Evolutionary conservation across 1,284 basidiomycete species (phyloP), one percentile per base, ranked within the genome.

Genomic region (Papiliotrema flavescens): DNA sequence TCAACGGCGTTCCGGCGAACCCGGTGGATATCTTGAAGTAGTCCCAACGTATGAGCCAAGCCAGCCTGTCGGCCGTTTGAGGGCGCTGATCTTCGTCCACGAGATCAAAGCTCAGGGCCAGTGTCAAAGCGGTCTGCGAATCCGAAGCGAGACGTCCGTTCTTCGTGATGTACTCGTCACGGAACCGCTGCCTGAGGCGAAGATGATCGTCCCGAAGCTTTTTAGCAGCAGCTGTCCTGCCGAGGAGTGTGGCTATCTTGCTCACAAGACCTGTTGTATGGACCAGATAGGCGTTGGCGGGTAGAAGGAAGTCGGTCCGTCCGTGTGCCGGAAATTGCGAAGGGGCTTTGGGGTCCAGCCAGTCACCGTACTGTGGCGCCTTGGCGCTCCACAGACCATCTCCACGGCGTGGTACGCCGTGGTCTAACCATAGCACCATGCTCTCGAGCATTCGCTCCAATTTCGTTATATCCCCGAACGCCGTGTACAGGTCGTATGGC

Each of bases 1-100:
- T 63, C 37, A 66, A 52, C 1, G 72, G 71, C 17, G 73, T 75
- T 4, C 68, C 67, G 0, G 70, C 71, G 26, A 74, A 74, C 0
- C 71, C 71, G 2, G 71, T 74, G 1, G 61, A 56, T 23, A 74
- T 59, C 47, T 62, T 61, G 62, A 71, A 74, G 14, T 26, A 28
- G 9, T 51, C 56, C 60, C 58, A 56, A 15, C 59, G 49, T 17
- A 64, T 51, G 0, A 70, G 58, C n/a, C 32, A 56, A 9, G 60
- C 59, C 17, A 71, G 60, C 17, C 65, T 57, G n/a, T 65, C 61
- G 0, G 22, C 39, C 4, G 46, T 34, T 28, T 23, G 5, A 5
- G 28, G 6, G 11, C 28, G 28, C 4, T 26, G 39, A 4, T 19
- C 17, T 3, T 15, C 23, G 17, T 40, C 37, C 46, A 69, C 34